Evolutionary conservation across 495 filamentous ascomycete genomes (phyloP), one percentile per base, ranked within the genome.

Genomic region (Hypoxylon trugodes): DNA sequence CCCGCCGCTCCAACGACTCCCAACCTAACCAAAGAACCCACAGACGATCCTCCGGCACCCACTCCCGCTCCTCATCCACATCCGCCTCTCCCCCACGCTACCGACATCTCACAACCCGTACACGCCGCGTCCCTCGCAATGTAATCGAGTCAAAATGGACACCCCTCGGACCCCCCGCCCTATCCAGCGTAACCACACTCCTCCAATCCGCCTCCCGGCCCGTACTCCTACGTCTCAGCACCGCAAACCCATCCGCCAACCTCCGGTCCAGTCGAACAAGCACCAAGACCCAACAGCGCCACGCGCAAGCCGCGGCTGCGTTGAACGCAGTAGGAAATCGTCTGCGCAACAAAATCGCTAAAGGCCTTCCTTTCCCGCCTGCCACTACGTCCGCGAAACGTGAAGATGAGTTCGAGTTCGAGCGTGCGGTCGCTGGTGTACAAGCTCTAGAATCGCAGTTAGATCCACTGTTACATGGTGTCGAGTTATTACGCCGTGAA

Each of bases 91-190:
- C 55, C 0, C 59, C 42, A 7, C 70, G 69, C 18, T 79, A 78
- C 52, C 71, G 70, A 19, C 76, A 79, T 37, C 69, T 82, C 16
- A 52, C 72, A 5, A 59, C 78, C n/a, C 74, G 65, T 37, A 76
- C 76, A 5, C 77, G 73, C 35, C 68, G 70, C 10, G 73, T 82
- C 15, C 71, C 76, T 12, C 77, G 71, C 18, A 63, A 78, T 8
- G 71, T 75, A 38, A 77, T 82, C 61, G 56, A 75, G 19, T 61
- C 75, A n/a, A 81, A 79, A 54, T 82, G 80, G 80, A 65, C 66
- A 8, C 56, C 76, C 6, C 76, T 82, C 13, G 72, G 76, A 5
- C 40, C 60, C 0, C 62, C 73, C 10, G 74, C 80, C 38, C 56
- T 81, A 43, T 38, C 65, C 13, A 73, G 71, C 42, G 64, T 80